A percentile compares a stretch with the other conserved stretches of the same genome.
phyloP scores from a whole-genome alignment of 345 rosid species.

The Cardiospermum halicacabum region DNA sequence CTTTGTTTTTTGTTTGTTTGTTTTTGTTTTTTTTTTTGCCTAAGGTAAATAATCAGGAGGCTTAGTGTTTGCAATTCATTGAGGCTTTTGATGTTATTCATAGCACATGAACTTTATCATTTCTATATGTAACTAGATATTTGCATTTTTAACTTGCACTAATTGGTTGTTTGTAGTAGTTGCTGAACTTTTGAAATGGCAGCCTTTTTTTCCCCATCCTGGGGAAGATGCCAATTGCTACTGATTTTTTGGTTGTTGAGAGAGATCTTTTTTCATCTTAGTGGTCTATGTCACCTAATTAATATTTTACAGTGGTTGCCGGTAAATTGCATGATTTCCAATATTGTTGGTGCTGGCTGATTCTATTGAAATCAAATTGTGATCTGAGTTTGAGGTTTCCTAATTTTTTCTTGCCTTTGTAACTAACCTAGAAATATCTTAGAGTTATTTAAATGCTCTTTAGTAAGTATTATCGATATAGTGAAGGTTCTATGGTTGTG shows the following conservation, averaged over 20 bases:
- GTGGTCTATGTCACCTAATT: neutral
- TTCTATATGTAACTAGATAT: neutral
- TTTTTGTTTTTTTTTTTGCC: too few species aligned
- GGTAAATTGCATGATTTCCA: neutral
- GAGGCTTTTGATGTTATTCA: neutral
- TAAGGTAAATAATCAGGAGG: neutral
- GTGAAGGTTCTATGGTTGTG: neutral
- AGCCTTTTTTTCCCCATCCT: neutral
- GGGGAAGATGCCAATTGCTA: neutral
- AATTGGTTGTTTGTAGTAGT: neutral
- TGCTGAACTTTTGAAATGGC: neutral
- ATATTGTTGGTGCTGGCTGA: neutral
- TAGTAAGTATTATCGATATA: neutral
- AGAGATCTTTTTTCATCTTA: neutral
- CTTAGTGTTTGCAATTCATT: neutral
- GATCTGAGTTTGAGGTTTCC: neutral
- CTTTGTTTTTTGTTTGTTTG: neutral
- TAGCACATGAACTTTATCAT: neutral
- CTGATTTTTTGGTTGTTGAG: neutral
- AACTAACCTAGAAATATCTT: neutral
- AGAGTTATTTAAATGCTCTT: neutral
- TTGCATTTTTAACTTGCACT: neutral
- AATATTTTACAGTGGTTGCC: too few species aligned
- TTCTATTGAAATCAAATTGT: neutral
- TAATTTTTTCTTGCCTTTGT: neutral